Evolutionary conservation across 495 filamentous ascomycete species (phyloP), one percentile per base, ranked within the genome.

Genomic region (Aspergillus wentii): DNA sequence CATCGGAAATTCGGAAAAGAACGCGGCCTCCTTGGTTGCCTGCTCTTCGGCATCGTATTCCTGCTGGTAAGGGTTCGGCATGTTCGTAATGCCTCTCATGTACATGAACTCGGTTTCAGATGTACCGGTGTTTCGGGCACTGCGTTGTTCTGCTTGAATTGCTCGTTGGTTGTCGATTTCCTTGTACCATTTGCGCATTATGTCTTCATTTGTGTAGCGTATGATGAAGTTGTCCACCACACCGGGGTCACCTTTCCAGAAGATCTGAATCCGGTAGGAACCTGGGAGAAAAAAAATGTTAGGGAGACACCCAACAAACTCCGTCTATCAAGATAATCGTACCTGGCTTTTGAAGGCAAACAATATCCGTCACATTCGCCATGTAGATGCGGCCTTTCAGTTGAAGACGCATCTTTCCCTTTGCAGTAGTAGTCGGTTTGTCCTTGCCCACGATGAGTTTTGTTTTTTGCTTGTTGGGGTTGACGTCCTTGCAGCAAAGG

Each of bases 351-450:
- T 79, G 75, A 21, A 89, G 66, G 13, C 84, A 86, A 4, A 95
- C 68, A 17, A 94, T 84, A 52, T 97, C 89, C 5, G 92, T 98
- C 30, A 98, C 91, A 55, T 98, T 98, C 38, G 91, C 89, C 91
- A 98, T 96, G 63, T 97, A 97, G 51, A 98, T 98, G 15, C 92
- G 79, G 17, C 92, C 92, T 64, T 97, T 98, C 21, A 98, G 74
- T 56, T 95, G 89, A 33, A 98, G 69, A 56, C 85, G 90, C 22
- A 82, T 76, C 52, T 86, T 85, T 35, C 78, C 75, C 54, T 85
- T 91, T 45, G 76, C 80, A 58, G 81, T 78, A 38, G 80, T 75
- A 31, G 79, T 67, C 2, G 84, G 75, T 57, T 87, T 88, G 25
- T 69, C 66, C 64, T 82, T 83, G 44, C 63, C 69, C 30, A 74